Conservation (phyloP, 805 yeast species). For the Scheffersomyces spartinae region DNA sequence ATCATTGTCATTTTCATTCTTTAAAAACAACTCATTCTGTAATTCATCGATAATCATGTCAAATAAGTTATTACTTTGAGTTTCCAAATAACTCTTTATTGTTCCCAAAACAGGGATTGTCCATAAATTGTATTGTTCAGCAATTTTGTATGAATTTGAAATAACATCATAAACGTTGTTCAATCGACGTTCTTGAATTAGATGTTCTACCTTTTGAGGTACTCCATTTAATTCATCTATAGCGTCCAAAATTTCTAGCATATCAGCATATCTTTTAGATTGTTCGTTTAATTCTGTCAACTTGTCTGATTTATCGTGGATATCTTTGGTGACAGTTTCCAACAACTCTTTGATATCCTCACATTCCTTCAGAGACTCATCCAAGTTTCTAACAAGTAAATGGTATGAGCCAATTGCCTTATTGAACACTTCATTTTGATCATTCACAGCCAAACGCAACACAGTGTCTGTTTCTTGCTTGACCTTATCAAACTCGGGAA, state of each 20-base stretch:
- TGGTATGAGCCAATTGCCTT: slow-evolving; percentile 79
- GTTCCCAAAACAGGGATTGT: slow-evolving; percentile 41
- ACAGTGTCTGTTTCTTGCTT: slow-evolving; percentile 44
- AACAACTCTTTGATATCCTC: slow-evolving; percentile 36
- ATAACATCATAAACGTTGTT: slow-evolving; percentile 51
- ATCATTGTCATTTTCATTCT: slow-evolving; percentile 9
- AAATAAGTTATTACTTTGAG: slow-evolving; percentile 50
- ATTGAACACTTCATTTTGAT: slow-evolving; percentile 75
- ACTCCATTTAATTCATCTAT: slow-evolving; percentile 48
- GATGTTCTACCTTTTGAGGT: slow-evolving; percentile 54
- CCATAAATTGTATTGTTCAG: slow-evolving; percentile 46
- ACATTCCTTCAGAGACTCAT: slow-evolving; percentile 53
- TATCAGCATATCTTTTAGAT: slow-evolving; percentile 50
- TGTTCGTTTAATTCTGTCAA: slow-evolving; percentile 55
- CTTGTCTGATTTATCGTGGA: slow-evolving; percentile 42
- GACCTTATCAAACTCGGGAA: slow-evolving; percentile 52
- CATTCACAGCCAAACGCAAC: slow-evolving; percentile 62
- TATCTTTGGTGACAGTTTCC: slow-evolving; percentile 35
- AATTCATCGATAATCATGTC: slow-evolving; percentile 71
- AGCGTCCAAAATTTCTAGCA: slow-evolving; percentile 58
- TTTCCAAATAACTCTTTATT: slow-evolving; percentile 38
- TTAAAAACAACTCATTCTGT: slow-evolving; percentile 55
- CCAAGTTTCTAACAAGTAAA: slow-evolving; percentile 49
- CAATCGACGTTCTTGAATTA: slow-evolving; percentile 61
- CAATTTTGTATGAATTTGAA: slow-evolving; percentile 27